These are phyloP conservation scores for Musa acuminata DNA, from an alignment of 176 grass and related monocot genomes.

Conservation along the genomic window DNA sequence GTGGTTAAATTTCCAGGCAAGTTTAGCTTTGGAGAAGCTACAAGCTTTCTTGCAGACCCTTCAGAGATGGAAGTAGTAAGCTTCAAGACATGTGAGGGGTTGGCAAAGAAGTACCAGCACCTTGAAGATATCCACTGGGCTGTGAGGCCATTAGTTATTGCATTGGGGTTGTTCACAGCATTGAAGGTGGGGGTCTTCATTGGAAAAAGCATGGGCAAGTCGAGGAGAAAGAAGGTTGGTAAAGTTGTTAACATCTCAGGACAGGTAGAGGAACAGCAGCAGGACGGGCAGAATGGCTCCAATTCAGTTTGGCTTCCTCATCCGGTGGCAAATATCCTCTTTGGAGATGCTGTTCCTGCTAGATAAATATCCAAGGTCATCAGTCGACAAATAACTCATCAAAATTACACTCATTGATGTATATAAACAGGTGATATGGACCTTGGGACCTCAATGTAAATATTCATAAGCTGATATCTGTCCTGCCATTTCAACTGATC, in stretches of 20 bases:
- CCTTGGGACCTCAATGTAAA: no score
- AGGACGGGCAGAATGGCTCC: constrained; percentile 14
- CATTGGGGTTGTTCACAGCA: constrained; percentile 60
- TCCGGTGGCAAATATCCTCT: constrained; percentile 66
- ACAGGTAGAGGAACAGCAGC: constrained; percentile 26
- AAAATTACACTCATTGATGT: no score
- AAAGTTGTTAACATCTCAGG: constrained; percentile 35
- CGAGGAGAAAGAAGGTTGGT: constrained; percentile 29
- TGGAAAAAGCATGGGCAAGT: constrained; percentile 36
- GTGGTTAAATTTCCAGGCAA: constrained; percentile 69
- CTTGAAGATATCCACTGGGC: constrained; percentile 93
- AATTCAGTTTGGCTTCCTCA: constrained; percentile 43
- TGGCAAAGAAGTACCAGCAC: constrained; percentile 89
- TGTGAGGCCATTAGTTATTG: constrained; percentile 67
- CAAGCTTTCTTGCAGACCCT: constrained; percentile 62
- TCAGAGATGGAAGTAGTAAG: constrained; percentile 68
- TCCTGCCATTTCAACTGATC: no score
- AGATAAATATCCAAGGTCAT: neutral
- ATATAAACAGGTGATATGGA: no score
- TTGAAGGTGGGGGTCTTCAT: constrained; percentile 59
- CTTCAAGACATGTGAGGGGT: constrained; percentile 73
- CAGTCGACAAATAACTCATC: no score
- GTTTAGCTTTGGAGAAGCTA: constrained; percentile 54
- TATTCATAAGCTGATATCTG: no score
- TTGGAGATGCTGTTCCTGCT: constrained; percentile 27